Percentiles rank a stretch among this genome's conserved stretches.
Evolutionary conservation across 257 asterid genomes (phyloP).

Genomic region (Cordia subcordata): DNA sequence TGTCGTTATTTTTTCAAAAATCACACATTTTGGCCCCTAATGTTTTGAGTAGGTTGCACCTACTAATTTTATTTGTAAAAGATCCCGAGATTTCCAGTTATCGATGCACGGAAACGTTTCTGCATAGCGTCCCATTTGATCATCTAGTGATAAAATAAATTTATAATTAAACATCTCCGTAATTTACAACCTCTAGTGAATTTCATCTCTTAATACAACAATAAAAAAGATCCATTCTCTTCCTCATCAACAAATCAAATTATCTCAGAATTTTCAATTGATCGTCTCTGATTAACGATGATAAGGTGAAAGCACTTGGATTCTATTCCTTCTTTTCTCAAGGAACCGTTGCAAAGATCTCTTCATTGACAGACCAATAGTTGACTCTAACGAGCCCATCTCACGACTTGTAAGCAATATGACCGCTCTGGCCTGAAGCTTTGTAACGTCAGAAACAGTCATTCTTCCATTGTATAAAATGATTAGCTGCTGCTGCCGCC

Average conservation of each 20-base stretch:
- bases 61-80: no score
- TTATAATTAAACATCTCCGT: no score
- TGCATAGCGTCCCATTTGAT: no score
- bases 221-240: no score
- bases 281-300: constrained; percentile 5
- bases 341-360: constrained; percentile 24
- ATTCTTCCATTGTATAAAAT: constrained; percentile 10
- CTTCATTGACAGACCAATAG: constrained; percentile 16
- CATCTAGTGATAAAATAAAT: no score
- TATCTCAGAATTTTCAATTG: background rate
- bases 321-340: constrained; percentile 24
- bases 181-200: no score
- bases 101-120: no score
- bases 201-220: no score
- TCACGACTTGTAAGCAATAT: constrained; percentile 18
- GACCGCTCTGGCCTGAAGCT: constrained; percentile 25
- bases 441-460: constrained; percentile 10
- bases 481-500: constrained; percentile 5
- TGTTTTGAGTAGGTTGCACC: no score
- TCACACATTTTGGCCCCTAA: no score
- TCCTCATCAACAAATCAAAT: background rate
- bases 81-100: no score
- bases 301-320: constrained; percentile 14
- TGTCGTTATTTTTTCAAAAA: no score
- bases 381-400: constrained; percentile 7